Percentiles rank a stretch among this genome's conserved stretches.
These are phyloP conservation scores for Dactylonectria estremocensis DNA, from an alignment of 2,329 filamentous ascomycete species.

Conservation along the genomic window DNA sequence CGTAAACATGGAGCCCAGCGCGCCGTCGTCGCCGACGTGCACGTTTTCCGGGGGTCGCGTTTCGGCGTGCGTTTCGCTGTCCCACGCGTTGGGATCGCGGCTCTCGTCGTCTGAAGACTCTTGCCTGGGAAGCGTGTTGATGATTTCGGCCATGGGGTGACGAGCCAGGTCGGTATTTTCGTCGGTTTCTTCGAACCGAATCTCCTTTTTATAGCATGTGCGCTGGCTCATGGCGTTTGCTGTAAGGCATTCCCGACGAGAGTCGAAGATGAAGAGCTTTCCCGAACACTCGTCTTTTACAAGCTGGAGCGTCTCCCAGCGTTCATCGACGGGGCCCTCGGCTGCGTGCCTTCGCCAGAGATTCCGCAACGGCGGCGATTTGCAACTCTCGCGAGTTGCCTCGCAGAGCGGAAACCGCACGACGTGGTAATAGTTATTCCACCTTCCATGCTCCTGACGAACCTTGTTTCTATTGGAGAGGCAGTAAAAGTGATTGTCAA, in stretches of 20 bases:
- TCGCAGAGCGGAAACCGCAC: slow-evolving; percentile 71
- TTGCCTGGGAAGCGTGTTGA: slow-evolving; percentile 4
- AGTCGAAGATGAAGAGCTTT: slow-evolving; percentile 74
- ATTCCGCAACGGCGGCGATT: slow-evolving; percentile 57
- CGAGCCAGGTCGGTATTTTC: background rate
- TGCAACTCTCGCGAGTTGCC: slow-evolving; percentile 56
- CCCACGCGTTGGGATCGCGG: slow-evolving; percentile 44
- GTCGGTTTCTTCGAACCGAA: slow-evolving; percentile 58
- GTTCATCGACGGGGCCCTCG: slow-evolving; percentile 81
- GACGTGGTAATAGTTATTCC: slow-evolving; percentile 79
- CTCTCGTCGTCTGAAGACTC: slow-evolving; percentile 1
- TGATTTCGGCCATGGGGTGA: slow-evolving; percentile 23
- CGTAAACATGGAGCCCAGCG: slow-evolving; percentile 60
- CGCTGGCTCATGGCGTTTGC: slow-evolving; percentile 70
- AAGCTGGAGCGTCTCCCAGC: slow-evolving; percentile 79
- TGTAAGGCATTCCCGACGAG: slow-evolving; percentile 76
- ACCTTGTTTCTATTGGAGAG: slow-evolving; percentile 77
- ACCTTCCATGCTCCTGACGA: slow-evolving; percentile 75
- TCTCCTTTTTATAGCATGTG: slow-evolving; percentile 75
- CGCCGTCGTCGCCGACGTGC: slow-evolving; percentile 65
- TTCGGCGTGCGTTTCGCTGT: slow-evolving; percentile 53
- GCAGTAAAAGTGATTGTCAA: slow-evolving; percentile 77
- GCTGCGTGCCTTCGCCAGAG: slow-evolving; percentile 77
- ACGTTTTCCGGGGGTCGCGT: slow-evolving; percentile 42
- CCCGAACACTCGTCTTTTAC: slow-evolving; percentile 72